Base-by-base conservation (phyloP, 805 yeast genomes). In the Myxozyma mucilagina region DNA sequence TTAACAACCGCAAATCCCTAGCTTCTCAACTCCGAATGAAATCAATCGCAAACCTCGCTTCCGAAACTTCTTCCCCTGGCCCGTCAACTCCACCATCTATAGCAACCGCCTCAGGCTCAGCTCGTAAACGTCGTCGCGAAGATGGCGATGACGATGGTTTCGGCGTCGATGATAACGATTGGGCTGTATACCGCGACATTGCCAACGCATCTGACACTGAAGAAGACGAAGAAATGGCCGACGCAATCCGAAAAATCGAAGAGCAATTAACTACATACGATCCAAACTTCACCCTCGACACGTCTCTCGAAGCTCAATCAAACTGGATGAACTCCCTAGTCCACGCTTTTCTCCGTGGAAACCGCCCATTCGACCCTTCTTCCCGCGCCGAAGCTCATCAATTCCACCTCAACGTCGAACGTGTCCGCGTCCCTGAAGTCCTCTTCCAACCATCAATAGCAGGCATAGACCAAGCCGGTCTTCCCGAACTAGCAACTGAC, bases 1-100 rank as follows among this genome's bases (percentile, higher is more conserved):
- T 93, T 73, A 85, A 84, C 67, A 96, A 92, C 75, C 81, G 98
- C 67, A 91, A 91, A 73, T 91, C 97, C 2, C 84, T 83, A 61
- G 96, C 97, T 32, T 90, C 97, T 1, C 97, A 93, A 75, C 83
- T 86, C 74, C 79, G 98, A 69, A 92, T 93, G 97, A 90, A 89
- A 72, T 87, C 84, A 65, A 85, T 93, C 53, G 96, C 97, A 0
- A 87, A 89, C 11, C 79, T 93, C 63, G 97, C 97, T 0, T 80
- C 86, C 50, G 94, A 89, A 9, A 6, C 29, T 4, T 64, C 80
- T 47, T 68, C 72, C n/a, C 16, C 63, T 16, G 55, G 55, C 14
- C 11, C 47, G 11, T 35, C 45, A 3, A 53, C 57, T 16, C 47
- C 56, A 38, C 32, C 36, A 20, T 16, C 13, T 7, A 16, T 14